Evolutionary conservation across 805 yeast genomes (phyloP).

Genomic region (Starmerella etchellsii): DNA sequence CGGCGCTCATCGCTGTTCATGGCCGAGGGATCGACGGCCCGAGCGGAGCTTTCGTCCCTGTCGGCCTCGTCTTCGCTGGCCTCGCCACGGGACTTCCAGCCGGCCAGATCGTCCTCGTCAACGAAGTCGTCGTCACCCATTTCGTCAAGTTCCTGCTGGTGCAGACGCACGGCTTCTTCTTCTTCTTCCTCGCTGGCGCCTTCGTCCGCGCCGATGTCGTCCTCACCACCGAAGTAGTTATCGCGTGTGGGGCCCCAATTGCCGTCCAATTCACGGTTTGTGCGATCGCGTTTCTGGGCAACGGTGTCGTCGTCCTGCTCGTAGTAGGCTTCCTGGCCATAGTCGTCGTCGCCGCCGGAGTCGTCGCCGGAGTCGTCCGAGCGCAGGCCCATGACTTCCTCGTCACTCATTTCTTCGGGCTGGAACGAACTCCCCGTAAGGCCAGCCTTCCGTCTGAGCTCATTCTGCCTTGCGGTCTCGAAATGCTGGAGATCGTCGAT

Average conservation of each 20-base stretch:
- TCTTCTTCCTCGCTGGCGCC: slow-evolving; percentile 69
- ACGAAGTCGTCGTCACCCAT: slow-evolving; percentile 59
- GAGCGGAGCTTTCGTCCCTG: slow-evolving; percentile 25
- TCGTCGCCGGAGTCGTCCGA: slow-evolving; percentile 8
- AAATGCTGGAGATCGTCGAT: slow-evolving; percentile 20
- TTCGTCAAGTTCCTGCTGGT: slow-evolving; percentile 64
- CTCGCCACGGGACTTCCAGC: slow-evolving; percentile 56
- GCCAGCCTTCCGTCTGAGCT: slow-evolving; percentile 16
- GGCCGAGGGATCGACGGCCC: slow-evolving; percentile 32
- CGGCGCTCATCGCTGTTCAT: slow-evolving; percentile 44
- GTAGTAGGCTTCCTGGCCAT: slow-evolving; percentile 35
- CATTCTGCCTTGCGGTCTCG: slow-evolving; percentile 9
- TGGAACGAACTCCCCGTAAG: slow-evolving; percentile 10
- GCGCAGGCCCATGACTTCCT: slow-evolving; percentile 38
- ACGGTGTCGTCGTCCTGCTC: slow-evolving; percentile 34
- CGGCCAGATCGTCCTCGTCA: slow-evolving; percentile 66
- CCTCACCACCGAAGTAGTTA: slow-evolving; percentile 31
- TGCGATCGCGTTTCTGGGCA: slow-evolving; percentile 14
- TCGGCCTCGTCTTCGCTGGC: slow-evolving; percentile 27
- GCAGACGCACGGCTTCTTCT: slow-evolving; percentile 76
- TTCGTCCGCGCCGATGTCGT: slow-evolving; percentile 49
- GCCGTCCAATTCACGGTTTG: slow-evolving; percentile 8
- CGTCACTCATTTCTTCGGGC: slow-evolving; percentile 37
- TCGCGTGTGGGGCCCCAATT: slow-evolving; percentile 37
- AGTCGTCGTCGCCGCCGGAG: slow-evolving; percentile 30